phyloP scores from a whole-genome alignment of 306 rosid species.

The Ceratonia siliqua region DNA sequence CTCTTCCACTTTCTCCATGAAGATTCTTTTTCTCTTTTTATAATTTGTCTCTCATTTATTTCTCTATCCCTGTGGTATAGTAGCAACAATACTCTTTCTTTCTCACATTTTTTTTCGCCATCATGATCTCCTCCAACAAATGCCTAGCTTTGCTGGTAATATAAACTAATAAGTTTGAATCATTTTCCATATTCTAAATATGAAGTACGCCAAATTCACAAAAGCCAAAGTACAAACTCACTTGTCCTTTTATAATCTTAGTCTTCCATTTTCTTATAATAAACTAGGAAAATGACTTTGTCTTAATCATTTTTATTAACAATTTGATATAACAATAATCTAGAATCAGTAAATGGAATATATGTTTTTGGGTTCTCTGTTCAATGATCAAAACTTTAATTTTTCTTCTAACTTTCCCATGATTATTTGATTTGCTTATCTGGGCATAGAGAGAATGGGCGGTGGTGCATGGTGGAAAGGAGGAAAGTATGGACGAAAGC shows the following conservation, averaged over 20 bases:
- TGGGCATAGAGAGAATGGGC: slow-evolving; percentile 17
- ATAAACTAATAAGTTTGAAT: neutral
- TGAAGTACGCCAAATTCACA: too few relatives aligned
- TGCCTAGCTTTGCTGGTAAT: slow-evolving; percentile 59
- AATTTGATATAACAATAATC: neutral
- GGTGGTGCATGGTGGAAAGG: too few relatives aligned
- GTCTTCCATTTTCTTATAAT: slow-evolving; percentile 25
- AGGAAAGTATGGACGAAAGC: too few relatives aligned
- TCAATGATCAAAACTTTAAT: neutral
- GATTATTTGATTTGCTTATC: slow-evolving; percentile 34
- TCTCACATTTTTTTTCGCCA: slow-evolving; percentile 26
- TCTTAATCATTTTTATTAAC: neutral
- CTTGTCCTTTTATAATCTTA: neutral
- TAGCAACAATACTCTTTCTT: slow-evolving; percentile 21
- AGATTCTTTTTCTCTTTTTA: too few relatives aligned
- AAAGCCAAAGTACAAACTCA: too few relatives aligned
- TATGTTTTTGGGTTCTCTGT: slow-evolving; percentile 6
- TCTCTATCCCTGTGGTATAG: neutral
- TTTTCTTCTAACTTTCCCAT: slow-evolving; percentile 9
- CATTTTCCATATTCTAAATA: neutral
- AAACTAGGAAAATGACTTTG: slow-evolving; percentile 32
- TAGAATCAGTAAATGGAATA: slow-evolving; percentile 6
- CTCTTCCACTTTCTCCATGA: too few relatives aligned
- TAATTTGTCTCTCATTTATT: slow-evolving; percentile 23
- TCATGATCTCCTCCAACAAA: slow-evolving; percentile 40